Evolutionary conservation across 1,139 yeast species (phyloP).

Genomic region (Pichia sp.): DNA sequence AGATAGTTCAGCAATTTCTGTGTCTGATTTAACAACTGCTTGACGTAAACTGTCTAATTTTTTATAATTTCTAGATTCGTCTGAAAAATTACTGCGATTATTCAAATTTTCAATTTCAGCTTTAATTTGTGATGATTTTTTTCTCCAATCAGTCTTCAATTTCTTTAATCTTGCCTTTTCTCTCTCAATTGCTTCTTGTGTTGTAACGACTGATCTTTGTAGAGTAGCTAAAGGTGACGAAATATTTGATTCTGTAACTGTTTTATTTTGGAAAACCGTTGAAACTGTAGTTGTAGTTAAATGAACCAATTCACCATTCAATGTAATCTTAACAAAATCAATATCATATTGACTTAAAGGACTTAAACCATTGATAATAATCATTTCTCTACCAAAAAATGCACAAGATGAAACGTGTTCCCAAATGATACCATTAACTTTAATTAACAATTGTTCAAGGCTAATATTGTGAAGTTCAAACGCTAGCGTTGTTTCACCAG

Average conservation of each 20-base stretch:
- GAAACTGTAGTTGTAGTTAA: slow-evolving; percentile 41
- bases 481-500: slow-evolving; percentile 48
- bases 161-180: slow-evolving; percentile 51
- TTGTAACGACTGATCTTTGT: slow-evolving; percentile 56
- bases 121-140: slow-evolving; percentile 45
- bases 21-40: slow-evolving; percentile 38
- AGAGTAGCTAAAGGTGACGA: slow-evolving; percentile 53
- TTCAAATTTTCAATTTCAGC: slow-evolving; percentile 54
- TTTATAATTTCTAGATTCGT: slow-evolving; percentile 41
- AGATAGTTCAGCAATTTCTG: slow-evolving; percentile 35
- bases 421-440: slow-evolving; percentile 62
- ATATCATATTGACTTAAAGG: slow-evolving; percentile 66
- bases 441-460: slow-evolving; percentile 39
- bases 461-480: slow-evolving; percentile 39
- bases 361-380: slow-evolving; percentile 58
- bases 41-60: slow-evolving; percentile 39
- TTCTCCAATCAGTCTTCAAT: slow-evolving; percentile 56
- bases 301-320: slow-evolving; percentile 34
- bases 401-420: slow-evolving; percentile 42
- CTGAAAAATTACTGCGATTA: slow-evolving; percentile 40
- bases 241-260: slow-evolving; percentile 36
- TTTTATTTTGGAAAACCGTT: slow-evolving; percentile 35
- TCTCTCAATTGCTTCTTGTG: slow-evolving; percentile 48
- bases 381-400: slow-evolving; percentile 36
- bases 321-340: slow-evolving; percentile 43